phyloP scores from a whole-genome alignment of 2,329 filamentous ascomycete species.

The Lasiodiplodia theobromae region DNA sequence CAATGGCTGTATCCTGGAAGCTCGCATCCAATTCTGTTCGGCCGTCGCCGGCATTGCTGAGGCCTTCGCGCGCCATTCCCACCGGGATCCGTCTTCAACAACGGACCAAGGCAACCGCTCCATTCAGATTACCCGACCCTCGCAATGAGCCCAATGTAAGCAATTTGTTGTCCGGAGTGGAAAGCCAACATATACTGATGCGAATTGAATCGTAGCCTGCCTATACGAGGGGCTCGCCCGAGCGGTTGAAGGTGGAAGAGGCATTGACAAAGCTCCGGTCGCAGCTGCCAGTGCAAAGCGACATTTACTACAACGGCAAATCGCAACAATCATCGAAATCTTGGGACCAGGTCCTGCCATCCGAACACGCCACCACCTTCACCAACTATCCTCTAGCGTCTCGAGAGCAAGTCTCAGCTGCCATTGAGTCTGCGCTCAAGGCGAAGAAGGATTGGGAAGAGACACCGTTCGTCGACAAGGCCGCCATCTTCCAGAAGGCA shows the following conservation, averaged over 20 bases:
- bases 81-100: slow-evolving; percentile 32
- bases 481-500: slow-evolving; percentile 93
- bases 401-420: slow-evolving; percentile 74
- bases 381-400: slow-evolving; percentile 87
- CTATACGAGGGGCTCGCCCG: slow-evolving; percentile 40
- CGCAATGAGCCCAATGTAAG: slow-evolving; percentile 40
- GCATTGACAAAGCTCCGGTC: slow-evolving; percentile 38
- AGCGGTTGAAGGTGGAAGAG: slow-evolving; percentile 38
- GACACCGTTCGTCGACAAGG: slow-evolving; percentile 89
- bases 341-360: slow-evolving; percentile 40
- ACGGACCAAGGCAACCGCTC: slow-evolving; percentile 40
- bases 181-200: not conserved
- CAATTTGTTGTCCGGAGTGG: too few relatives aligned
- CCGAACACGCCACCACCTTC: slow-evolving; percentile 70
- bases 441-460: slow-evolving; percentile 86
- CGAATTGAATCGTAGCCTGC: slow-evolving; percentile 31
- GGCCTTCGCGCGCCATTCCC: not conserved
- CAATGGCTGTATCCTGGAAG: slow-evolving; percentile 32
- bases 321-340: slow-evolving; percentile 37
- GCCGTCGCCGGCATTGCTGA: slow-evolving; percentile 22
- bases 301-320: slow-evolving; percentile 39
- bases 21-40: slow-evolving; percentile 32
- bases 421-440: slow-evolving; percentile 82
- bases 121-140: slow-evolving; percentile 39
- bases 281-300: slow-evolving; percentile 39